Evolutionary conservation across 2,329 filamentous ascomycete genomes (phyloP).

Genomic region (Hortaea werneckii): DNA sequence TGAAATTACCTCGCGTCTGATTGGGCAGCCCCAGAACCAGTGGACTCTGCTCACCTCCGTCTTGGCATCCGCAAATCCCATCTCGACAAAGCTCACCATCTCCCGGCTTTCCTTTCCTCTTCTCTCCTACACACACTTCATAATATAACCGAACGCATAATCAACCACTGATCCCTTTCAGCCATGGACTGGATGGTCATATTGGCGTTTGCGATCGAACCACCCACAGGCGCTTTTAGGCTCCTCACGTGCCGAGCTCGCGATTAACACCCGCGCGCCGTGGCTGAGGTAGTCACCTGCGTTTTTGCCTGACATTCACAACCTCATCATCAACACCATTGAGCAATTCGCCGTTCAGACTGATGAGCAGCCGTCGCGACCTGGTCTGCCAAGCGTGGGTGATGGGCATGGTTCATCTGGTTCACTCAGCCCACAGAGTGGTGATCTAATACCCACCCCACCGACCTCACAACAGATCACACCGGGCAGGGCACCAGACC

Average conservation of each 20-base stretch:
- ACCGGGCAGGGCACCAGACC: too few relatives aligned
- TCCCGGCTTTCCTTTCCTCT: slow-evolving; percentile 1
- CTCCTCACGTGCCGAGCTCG: slow-evolving; percentile 11
- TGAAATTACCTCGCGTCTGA: background rate
- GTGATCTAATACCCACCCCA: too few relatives aligned
- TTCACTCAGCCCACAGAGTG: too few relatives aligned
- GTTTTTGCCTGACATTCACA: slow-evolving; percentile 14
- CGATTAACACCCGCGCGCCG: slow-evolving; percentile 1
- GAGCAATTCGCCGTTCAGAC: background rate
- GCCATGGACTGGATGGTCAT: slow-evolving; percentile 18
- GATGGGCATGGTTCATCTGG: too few relatives aligned
- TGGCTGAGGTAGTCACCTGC: slow-evolving; percentile 18
- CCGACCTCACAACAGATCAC: too few relatives aligned
- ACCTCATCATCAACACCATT: too few relatives aligned
- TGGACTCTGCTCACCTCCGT: background rate
- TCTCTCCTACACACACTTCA: slow-evolving; percentile 11
- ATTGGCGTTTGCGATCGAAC: slow-evolving; percentile 19
- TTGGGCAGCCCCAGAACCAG: background rate
- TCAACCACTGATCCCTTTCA: slow-evolving; percentile 18
- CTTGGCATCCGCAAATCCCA: background rate
- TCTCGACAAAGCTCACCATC: background rate
- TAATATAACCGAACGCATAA: slow-evolving; percentile 18
- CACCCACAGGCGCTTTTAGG: slow-evolving; percentile 14
- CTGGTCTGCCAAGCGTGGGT: too few relatives aligned
- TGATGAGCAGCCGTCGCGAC: too few relatives aligned